These are phyloP conservation scores for Metschnikowia proteae DNA, from an alignment of 805 yeast species.

Conservation along the genomic window DNA sequence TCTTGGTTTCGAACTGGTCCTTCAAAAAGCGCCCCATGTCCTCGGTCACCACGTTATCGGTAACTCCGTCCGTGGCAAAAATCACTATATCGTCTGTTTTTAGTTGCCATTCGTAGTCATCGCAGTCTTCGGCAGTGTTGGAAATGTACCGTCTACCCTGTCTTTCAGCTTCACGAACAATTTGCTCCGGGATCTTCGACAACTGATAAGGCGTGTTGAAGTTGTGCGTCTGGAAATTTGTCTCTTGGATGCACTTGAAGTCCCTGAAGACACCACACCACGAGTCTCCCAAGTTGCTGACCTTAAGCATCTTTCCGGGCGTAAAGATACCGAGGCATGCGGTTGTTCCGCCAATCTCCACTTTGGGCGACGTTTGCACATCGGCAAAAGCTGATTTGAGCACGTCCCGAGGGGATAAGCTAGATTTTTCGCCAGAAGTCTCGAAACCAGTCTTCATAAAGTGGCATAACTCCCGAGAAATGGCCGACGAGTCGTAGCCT, in stretches of 20 bases:
- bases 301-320: conserved; percentile 51
- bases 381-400: conserved; percentile 54
- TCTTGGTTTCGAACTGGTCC: conserved; percentile 42
- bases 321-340: conserved; percentile 78
- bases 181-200: conserved; percentile 71
- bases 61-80: conserved; percentile 91
- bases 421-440: conserved; percentile 9
- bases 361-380: conserved; percentile 52
- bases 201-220: conserved; percentile 92
- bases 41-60: conserved; percentile 72
- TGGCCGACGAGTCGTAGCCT: conserved; percentile 86
- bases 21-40: conserved; percentile 69
- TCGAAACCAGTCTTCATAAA: conserved; percentile 45
- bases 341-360: conserved; percentile 90
- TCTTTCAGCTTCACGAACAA: conserved; percentile 48
- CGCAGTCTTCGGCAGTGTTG: conserved; percentile 69
- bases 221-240: conserved; percentile 76
- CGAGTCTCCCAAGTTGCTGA: conserved; percentile 90
- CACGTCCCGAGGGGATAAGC: conserved; percentile 43
- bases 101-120: conserved; percentile 60
- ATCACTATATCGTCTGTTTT: conserved; percentile 70
- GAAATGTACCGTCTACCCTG: conserved; percentile 63
- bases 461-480: conserved; percentile 72
- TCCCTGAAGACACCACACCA: conserved; percentile 86
- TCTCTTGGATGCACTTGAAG: conserved; percentile 55